phyloP scores from a whole-genome alignment of 345 rosid species.

The Melastoma malabathricum region DNA sequence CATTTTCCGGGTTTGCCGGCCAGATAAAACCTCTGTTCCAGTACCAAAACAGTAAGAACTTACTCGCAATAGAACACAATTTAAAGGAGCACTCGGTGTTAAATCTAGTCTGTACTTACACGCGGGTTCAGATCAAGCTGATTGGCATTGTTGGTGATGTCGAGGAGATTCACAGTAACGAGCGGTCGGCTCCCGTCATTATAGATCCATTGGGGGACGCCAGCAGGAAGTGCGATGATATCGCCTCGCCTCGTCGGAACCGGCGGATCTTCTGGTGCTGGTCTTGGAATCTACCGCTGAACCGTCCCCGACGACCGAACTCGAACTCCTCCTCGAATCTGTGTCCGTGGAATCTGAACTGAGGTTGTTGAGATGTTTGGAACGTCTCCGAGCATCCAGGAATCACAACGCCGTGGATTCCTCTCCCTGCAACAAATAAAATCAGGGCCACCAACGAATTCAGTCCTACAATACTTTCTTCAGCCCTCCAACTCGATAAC shows the following conservation, averaged over 20 bases:
- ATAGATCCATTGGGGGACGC: slow-evolving; percentile 44
- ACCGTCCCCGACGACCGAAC: slow-evolving; percentile 7
- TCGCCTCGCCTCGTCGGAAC: slow-evolving; percentile 50
- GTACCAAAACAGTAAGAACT: not conserved
- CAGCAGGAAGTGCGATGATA: slow-evolving; percentile 32
- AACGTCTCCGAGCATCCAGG: slow-evolving; percentile 67
- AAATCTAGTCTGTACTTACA: slow-evolving; percentile 16
- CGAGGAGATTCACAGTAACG: slow-evolving; percentile 22
- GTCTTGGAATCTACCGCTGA: slow-evolving; percentile 19
- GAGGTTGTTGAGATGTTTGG: slow-evolving; percentile 32
- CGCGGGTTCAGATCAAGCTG: slow-evolving; percentile 61
- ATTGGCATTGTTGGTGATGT: slow-evolving; percentile 28
- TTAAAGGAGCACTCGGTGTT: not conserved
- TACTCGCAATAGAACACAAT: not conserved
- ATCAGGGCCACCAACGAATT: not conserved
- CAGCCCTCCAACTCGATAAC: no score
- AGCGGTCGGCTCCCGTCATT: slow-evolving; percentile 42
- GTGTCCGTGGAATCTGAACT: not conserved
- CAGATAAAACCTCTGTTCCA: slow-evolving; percentile 36
- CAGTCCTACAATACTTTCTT: no score
- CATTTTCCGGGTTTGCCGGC: slow-evolving; percentile 56
- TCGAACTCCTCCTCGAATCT: not conserved
- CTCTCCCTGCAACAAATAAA: slow-evolving; percentile 20
- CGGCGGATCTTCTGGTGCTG: slow-evolving; percentile 45
- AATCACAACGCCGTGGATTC: slow-evolving; percentile 25